Evolutionary conservation across 805 yeast genomes (phyloP).

Genomic region (Schwanniomyces vanrijiae): DNA sequence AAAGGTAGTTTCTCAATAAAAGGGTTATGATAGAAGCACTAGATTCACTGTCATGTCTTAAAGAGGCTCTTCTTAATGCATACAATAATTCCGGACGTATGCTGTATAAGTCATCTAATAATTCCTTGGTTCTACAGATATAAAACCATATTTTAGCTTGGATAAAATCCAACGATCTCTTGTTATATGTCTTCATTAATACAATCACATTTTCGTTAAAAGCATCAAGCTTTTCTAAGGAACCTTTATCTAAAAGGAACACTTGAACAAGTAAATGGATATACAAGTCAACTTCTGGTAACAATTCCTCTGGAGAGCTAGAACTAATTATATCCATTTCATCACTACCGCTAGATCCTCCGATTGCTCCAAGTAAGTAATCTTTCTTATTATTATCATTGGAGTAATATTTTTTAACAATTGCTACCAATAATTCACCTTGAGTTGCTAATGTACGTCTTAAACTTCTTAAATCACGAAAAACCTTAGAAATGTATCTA

Average conservation of each 20-base stretch:
- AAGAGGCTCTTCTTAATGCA: constrained; percentile 82
- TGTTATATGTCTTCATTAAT: constrained; percentile 64
- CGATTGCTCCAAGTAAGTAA: constrained; percentile 37
- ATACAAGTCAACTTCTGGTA: constrained; percentile 81
- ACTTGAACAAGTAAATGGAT: constrained; percentile 78
- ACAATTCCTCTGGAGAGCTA: constrained; percentile 23
- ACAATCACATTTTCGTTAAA: constrained; percentile 55
- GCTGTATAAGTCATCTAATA: constrained; percentile 48
- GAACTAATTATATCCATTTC: constrained; percentile 28
- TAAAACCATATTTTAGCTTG: constrained; percentile 94
- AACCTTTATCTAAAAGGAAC: constrained; percentile 63
- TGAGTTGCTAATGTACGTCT: constrained; percentile 57
- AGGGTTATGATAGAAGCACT: constrained; percentile 86
- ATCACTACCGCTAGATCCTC: constrained; percentile 19
- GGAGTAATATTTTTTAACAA: constrained; percentile 59
- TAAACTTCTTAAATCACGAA: constrained; percentile 77
- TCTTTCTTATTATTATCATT: constrained; percentile 41
- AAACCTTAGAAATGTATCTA: constrained; percentile 79
- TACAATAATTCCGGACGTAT: constrained; percentile 69
- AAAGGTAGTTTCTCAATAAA: constrained; percentile 75
- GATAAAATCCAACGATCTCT: constrained; percentile 81
- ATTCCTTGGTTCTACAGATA: constrained; percentile 74
- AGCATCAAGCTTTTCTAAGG: constrained; percentile 46
- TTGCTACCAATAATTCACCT: constrained; percentile 50
- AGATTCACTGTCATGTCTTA: constrained; percentile 91